phyloP scores from a whole-genome alignment of 352 stramenopile species.

The Phytophthora citrophthora region DNA sequence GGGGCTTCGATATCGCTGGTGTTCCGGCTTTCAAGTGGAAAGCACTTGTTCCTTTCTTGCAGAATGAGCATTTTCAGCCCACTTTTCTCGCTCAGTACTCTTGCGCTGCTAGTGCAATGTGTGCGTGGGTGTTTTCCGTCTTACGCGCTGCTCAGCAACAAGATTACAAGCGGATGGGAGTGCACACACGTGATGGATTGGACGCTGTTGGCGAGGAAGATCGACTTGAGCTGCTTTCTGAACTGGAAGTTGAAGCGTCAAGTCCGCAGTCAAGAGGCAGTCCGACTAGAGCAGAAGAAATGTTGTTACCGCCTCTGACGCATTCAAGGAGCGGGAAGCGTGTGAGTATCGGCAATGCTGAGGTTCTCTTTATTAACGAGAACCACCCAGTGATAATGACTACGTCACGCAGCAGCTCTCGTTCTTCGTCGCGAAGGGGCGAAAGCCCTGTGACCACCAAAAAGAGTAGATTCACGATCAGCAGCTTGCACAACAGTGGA shows the following conservation, averaged over 20 bases:
- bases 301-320: constrained; percentile 13
- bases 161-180: constrained; percentile 34
- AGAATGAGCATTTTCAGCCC: constrained; percentile 79
- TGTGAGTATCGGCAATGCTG: constrained; percentile 68
- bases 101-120: constrained; percentile 54
- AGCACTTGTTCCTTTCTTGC: constrained; percentile 68
- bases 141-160: constrained; percentile 47
- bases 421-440: not conserved
- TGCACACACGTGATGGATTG: constrained; percentile 14
- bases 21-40: constrained; percentile 79
- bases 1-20: constrained; percentile 39
- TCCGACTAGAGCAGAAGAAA: constrained; percentile 13
- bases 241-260: constrained; percentile 64
- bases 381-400: constrained; percentile 54
- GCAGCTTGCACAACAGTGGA: constrained; percentile 17
- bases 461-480: constrained; percentile 22
- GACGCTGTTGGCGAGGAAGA: constrained; percentile 46
- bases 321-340: constrained; percentile 50
- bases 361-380: constrained; percentile 79
- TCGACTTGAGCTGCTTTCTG: constrained; percentile 53
- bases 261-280: constrained; percentile 12
- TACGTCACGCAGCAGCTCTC: constrained; percentile 8
- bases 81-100: constrained; percentile 64
- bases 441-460: constrained; percentile 15
- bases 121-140: constrained; percentile 68